These are phyloP conservation scores for Erysiphe pulchra DNA, from an alignment of 2,329 filamentous ascomycete species.

Conservation along the genomic window DNA sequence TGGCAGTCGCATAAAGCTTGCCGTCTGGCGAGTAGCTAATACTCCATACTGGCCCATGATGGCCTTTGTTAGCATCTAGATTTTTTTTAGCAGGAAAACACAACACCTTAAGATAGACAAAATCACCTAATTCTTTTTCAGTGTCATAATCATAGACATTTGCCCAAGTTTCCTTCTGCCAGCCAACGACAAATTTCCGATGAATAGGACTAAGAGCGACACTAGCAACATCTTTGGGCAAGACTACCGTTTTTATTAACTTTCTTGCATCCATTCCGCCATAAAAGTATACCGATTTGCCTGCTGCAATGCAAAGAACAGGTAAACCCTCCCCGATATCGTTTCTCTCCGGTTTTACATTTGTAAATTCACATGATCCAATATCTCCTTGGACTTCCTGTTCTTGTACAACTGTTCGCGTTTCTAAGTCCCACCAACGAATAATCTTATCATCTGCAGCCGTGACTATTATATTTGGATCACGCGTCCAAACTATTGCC, in stretches of 20 bases:
- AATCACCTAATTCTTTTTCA: constrained; percentile 47
- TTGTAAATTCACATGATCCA: constrained; percentile 70
- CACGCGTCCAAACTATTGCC: constrained; percentile 79
- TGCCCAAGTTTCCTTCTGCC: constrained; percentile 88
- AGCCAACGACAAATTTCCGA: constrained; percentile 68
- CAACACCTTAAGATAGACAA: not conserved
- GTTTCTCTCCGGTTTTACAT: constrained; percentile 31
- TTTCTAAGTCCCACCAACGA: constrained; percentile 79
- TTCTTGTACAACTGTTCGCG: constrained; percentile 47
- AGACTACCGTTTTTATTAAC: constrained; percentile 52
- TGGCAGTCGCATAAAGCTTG: constrained; percentile 86
- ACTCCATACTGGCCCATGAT: constrained; percentile 94
- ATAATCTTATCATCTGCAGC: constrained; percentile 76
- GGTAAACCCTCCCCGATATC: constrained; percentile 42
- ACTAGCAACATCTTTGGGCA: constrained; percentile 69
- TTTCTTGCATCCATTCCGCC: constrained; percentile 44
- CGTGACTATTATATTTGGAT: constrained; percentile 72
- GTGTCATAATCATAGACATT: constrained; percentile 76
- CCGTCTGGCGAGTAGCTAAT: constrained; percentile 85
- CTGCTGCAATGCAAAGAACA: constrained; percentile 74
- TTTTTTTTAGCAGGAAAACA: constrained; percentile 2
- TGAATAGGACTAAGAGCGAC: constrained; percentile 66
- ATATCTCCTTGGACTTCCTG: constrained; percentile 63
- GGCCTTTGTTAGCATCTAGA: constrained; percentile 75
- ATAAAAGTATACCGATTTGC: constrained; percentile 84